Conservation (phyloP, 306 rosid species). For the Hylodesmum podocarpum region DNA sequence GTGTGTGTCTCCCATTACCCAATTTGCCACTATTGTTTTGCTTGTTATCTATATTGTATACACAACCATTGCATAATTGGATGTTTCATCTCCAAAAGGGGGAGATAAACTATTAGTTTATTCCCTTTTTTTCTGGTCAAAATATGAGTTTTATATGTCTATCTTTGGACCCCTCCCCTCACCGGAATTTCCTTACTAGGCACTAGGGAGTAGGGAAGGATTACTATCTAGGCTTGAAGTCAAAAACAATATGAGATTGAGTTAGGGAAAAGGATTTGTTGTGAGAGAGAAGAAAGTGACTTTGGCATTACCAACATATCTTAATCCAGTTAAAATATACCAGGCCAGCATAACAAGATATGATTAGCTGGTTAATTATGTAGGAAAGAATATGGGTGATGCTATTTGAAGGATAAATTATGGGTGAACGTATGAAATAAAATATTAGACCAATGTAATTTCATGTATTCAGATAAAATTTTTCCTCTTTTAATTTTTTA, state of each 20-base stretch:
- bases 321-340: not conserved
- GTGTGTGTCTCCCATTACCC: constrained; percentile 50
- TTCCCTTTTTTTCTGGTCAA: constrained; percentile 41
- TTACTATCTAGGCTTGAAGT: constrained; percentile 30
- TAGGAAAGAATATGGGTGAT: too few species aligned
- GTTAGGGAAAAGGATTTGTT: constrained; percentile 23
- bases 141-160: constrained; percentile 19
- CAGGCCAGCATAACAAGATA: too few species aligned
- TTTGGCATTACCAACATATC: not conserved
- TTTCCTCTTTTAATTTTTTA: too few species aligned
- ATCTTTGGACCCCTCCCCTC: constrained; percentile 32
- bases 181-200: constrained; percentile 29
- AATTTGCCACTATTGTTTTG: constrained; percentile 37
- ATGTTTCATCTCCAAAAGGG: constrained; percentile 32
- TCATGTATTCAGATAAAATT: too few species aligned
- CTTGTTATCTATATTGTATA: constrained; percentile 30
- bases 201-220: constrained; percentile 22
- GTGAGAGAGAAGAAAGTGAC: not conserved
- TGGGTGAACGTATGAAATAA: too few species aligned
- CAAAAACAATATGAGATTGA: constrained; percentile 33
- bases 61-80: constrained; percentile 37
- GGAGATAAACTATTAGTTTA: constrained; percentile 12
- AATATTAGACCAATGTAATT: too few species aligned
- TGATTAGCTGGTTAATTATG: too few species aligned
- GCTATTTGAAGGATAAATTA: too few species aligned